Percentiles rank a stretch among this genome's conserved stretches.
These are phyloP conservation scores for Arbutus unedo DNA, from an alignment of 148 eudicot genomes.

Conservation along the genomic window DNA sequence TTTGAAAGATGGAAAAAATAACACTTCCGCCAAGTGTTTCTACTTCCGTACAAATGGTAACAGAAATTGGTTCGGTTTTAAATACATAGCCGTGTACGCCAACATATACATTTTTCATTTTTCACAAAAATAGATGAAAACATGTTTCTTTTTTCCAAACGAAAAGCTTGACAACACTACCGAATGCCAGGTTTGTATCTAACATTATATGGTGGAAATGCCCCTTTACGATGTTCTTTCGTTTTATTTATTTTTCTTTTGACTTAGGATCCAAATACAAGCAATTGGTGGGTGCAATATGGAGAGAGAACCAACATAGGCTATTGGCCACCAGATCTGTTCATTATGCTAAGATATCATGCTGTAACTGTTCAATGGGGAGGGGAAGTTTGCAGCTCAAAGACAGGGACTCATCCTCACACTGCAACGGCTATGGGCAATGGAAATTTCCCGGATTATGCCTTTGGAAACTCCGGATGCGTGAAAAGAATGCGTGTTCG, in stretches of 20 bases:
- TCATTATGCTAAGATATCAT: conserved; percentile 16
- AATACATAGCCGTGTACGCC: no score
- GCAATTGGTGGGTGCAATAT: conserved; percentile 58
- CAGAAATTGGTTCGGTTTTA: no score
- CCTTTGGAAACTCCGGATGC: conserved; percentile 21
- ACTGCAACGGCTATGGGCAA: conserved; percentile 58
- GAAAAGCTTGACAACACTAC: no score
- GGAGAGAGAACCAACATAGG: conserved; percentile 47
- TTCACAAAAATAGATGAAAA: no score
- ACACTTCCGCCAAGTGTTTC: no score
- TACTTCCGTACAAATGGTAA: neutral
- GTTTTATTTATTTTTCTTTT: neutral
- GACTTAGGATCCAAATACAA: conserved; percentile 37
- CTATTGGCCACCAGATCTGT: conserved; percentile 52
- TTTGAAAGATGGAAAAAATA: no score
- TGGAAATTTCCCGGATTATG: conserved; percentile 28
- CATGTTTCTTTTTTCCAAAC: no score
- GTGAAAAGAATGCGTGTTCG: conserved; percentile 39
- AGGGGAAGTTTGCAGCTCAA: conserved; percentile 62
- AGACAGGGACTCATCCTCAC: conserved; percentile 42
- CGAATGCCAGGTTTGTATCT: no score
- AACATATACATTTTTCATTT: no score
- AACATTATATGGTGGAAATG: no score
- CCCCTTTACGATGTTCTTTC: neutral
- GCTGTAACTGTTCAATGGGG: conserved; percentile 53